A percentile compares a stretch with the other conserved stretches of the same genome.
These are phyloP conservation scores for Syncephalastrum sp. DNA, from an alignment of 371 early-diverging fungal genomes.

Conservation along the genomic window DNA sequence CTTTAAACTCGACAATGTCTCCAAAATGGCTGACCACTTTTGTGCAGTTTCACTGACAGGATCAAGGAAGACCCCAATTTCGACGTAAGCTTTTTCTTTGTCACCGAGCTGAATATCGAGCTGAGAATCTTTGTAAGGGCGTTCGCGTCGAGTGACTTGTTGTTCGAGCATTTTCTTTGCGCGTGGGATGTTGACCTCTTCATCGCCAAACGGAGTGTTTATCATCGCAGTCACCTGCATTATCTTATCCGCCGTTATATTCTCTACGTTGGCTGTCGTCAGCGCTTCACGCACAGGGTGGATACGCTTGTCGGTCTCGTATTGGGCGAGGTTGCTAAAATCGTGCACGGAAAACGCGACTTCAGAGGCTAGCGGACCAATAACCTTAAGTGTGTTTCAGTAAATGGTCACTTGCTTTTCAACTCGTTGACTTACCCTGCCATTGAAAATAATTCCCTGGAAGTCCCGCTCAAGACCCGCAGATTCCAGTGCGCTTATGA, in stretches of 20 bases:
- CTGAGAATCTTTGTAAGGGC: slow-evolving; percentile 20
- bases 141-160: slow-evolving; percentile 15
- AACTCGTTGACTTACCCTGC: slow-evolving; percentile 26
- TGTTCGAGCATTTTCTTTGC: not conserved
- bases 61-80: slow-evolving; percentile 70
- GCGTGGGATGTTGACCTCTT: not conserved
- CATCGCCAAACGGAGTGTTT: too few species aligned
- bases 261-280: not conserved
- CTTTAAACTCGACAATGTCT: slow-evolving; percentile 57
- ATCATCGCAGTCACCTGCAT: too few species aligned
- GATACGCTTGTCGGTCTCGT: slow-evolving; percentile 47
- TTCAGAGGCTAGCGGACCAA: slow-evolving; percentile 49
- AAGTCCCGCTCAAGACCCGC: slow-evolving; percentile 25
- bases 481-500: slow-evolving; percentile 6
- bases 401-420: not conserved
- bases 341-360: slow-evolving; percentile 47
- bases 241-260: not conserved
- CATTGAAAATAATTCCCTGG: slow-evolving; percentile 34
- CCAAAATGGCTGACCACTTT: slow-evolving; percentile 69
- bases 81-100: slow-evolving; percentile 42
- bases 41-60: slow-evolving; percentile 78
- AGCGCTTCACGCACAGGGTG: slow-evolving; percentile 25
- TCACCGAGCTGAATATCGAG: slow-evolving; percentile 27
- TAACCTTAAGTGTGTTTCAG: slow-evolving; percentile 20
- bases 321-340: slow-evolving; percentile 41